These are phyloP conservation scores for Cyberlindnera saturnus DNA, from an alignment of 805 yeast species.

Conservation along the genomic window DNA sequence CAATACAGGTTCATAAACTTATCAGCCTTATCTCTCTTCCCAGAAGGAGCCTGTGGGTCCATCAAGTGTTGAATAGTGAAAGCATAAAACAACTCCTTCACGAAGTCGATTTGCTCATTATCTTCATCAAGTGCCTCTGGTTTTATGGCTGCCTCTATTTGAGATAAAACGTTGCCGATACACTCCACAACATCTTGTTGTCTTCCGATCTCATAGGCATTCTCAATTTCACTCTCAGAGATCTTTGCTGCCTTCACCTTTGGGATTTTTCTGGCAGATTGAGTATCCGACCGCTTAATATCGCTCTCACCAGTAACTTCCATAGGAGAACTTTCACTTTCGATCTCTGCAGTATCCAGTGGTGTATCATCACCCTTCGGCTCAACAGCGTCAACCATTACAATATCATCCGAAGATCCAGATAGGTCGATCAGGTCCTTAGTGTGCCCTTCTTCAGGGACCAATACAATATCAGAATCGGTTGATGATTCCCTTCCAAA, in stretches of 20 bases:
- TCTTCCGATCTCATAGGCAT: constrained; percentile 74
- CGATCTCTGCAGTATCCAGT: constrained; percentile 4
- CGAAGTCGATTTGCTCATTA: constrained; percentile 75
- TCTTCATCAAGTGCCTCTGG: constrained; percentile 63
- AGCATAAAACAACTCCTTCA: constrained; percentile 81
- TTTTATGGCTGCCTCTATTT: constrained; percentile 79
- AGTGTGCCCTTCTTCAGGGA: background rate
- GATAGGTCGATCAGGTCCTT: constrained; percentile 5
- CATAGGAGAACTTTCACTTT: constrained; percentile 1
- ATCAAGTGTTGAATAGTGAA: constrained; percentile 71
- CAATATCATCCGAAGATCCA: constrained; percentile 2
- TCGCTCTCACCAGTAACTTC: background rate
- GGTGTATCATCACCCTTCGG: background rate
- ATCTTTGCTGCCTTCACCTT: constrained; percentile 24
- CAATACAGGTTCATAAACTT: constrained; percentile 77
- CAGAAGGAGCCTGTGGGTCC: constrained; percentile 34
- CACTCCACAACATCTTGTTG: constrained; percentile 99
- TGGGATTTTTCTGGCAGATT: background rate
- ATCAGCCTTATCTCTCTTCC: constrained; percentile 53
- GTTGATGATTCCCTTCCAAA: constrained; percentile 29
- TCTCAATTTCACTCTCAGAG: constrained; percentile 58
- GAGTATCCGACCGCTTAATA: too few species aligned
- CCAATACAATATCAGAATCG: constrained; percentile 1
- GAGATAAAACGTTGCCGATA: constrained; percentile 87
- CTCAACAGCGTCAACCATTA: constrained; percentile 1